These are phyloP conservation scores for Russula griseocarnosa DNA, from an alignment of 768 basidiomycete genomes.

Conservation along the genomic window DNA sequence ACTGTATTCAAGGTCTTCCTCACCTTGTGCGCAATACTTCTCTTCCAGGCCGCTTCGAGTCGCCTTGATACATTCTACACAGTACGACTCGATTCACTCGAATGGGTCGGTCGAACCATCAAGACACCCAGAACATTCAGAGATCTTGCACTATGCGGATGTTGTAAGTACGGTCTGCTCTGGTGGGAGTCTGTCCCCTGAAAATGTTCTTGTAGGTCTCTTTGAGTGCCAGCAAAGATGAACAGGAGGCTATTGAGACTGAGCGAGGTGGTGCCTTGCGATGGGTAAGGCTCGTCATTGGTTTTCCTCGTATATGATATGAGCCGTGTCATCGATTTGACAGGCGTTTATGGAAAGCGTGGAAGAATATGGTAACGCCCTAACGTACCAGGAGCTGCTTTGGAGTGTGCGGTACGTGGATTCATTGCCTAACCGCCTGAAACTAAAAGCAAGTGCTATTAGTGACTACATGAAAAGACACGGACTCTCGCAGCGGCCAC, in stretches of 20 bases:
- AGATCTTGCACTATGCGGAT: background rate
- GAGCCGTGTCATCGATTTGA: background rate
- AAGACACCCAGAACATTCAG: background rate
- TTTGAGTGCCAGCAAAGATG: background rate
- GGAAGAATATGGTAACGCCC: fast-evolving
- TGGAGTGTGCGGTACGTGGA: background rate
- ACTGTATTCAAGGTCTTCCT: slow-evolving; percentile 9
- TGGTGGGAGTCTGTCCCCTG: background rate
- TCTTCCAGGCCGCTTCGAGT: background rate
- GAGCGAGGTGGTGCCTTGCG: background rate
- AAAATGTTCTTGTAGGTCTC: background rate
- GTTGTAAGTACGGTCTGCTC: slow-evolving; percentile 1
- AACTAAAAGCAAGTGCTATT: background rate
- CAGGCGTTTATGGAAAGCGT: slow-evolving; percentile 11
- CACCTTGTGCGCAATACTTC: background rate
- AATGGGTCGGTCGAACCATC: background rate
- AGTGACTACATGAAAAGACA: background rate
- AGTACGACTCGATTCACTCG: slow-evolving; percentile 5
- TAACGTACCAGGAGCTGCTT: background rate
- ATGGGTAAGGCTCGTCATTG: background rate
- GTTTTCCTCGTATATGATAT: background rate
- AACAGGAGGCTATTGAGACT: background rate
- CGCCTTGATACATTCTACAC: background rate
- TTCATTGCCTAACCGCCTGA: too few relatives aligned
- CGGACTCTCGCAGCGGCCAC: background rate